Evolutionary conservation across 2,329 filamentous ascomycete genomes (phyloP), one percentile per base, ranked within the genome.

Genomic region (Niveomyces coronatus): DNA sequence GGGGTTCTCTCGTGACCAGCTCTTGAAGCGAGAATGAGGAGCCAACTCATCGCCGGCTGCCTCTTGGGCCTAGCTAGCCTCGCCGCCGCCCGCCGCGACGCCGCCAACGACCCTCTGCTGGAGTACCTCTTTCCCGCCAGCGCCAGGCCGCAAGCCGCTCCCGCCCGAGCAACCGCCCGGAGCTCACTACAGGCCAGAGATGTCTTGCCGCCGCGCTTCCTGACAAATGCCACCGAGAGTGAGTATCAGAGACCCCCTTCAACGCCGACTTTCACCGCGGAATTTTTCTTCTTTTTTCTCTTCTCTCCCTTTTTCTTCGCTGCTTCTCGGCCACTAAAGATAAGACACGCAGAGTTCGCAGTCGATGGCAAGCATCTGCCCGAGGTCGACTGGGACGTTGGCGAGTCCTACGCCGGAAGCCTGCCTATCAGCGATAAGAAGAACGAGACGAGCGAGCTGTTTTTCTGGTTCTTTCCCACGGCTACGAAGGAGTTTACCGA

Each of bases 381-480:
- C 2, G 74, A 80, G 13, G 75, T 83, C 3, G 55, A 70, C 35
- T 83, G 79, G 46, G 76, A 83, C 42, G 61, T 79, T 35, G 67
- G 67, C 40, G 71, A 76, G 53, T 73, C 68, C 0, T 77, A 76
- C 49, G 64, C 73, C 31, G 74, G 74, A n/a, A 57, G 72, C 27
- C 53, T 78, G 11, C 72, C 74, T 8, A 74, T 77, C 40, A 56
- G 47, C 31, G 66, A 68, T 9, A 53, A 61, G 36, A 49, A 58
- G 0, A 50, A 68, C 27, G 55, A 55, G 28, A 47, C 41, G 4
- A 51, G 56, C 17, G 56, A 71, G 50, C 55, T 72, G 2, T 73
- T 63, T 49, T 74, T 73, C 47, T 73, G 65, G 65, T 72, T 71
- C 55, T 72, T 71, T 44, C 70, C 69, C 2, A 63, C 66, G 0